These are phyloP conservation scores for Fusarium abutilonis DNA, from an alignment of 2,329 filamentous ascomycete species.

Conservation along the genomic window DNA sequence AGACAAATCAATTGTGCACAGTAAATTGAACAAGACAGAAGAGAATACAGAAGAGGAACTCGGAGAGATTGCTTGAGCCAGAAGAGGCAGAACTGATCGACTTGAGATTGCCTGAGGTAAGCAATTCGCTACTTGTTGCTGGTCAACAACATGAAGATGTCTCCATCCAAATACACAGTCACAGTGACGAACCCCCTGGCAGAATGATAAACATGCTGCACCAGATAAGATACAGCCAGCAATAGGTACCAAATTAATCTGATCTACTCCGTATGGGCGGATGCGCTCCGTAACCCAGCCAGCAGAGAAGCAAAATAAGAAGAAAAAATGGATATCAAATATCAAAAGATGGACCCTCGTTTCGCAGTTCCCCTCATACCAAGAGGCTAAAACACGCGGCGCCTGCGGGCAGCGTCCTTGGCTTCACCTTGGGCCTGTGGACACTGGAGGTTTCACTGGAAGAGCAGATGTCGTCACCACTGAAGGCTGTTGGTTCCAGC, in stretches of 20 bases:
- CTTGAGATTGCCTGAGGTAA: slow-evolving; percentile 37
- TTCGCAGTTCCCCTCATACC: slow-evolving; percentile 10
- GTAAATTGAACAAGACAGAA: slow-evolving; percentile 2
- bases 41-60: slow-evolving; percentile 25
- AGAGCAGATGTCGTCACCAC: slow-evolving; percentile 34
- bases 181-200: slow-evolving; percentile 25
- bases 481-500: slow-evolving; percentile 17
- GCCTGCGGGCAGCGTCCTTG: slow-evolving; percentile 13
- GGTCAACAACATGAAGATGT: slow-evolving; percentile 34
- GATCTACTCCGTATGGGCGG: not conserved
- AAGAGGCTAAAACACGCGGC: slow-evolving; percentile 36
- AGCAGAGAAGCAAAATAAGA: not conserved
- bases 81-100: slow-evolving; percentile 33
- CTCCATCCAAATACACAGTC: slow-evolving; percentile 11
- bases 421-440: not conserved
- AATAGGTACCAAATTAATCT: not conserved
- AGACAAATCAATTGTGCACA: slow-evolving; percentile 33
- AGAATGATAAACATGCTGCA: not conserved
- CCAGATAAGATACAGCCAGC: not conserved
- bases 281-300: not conserved
- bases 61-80: slow-evolving; percentile 21
- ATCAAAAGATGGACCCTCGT: slow-evolving; percentile 27
- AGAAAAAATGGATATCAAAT: slow-evolving; percentile 3
- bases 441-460: slow-evolving; percentile 3
- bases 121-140: slow-evolving; percentile 33